Base-by-base conservation (phyloP, 805 yeast species). In the Monosporozyma yasuniensis region DNA sequence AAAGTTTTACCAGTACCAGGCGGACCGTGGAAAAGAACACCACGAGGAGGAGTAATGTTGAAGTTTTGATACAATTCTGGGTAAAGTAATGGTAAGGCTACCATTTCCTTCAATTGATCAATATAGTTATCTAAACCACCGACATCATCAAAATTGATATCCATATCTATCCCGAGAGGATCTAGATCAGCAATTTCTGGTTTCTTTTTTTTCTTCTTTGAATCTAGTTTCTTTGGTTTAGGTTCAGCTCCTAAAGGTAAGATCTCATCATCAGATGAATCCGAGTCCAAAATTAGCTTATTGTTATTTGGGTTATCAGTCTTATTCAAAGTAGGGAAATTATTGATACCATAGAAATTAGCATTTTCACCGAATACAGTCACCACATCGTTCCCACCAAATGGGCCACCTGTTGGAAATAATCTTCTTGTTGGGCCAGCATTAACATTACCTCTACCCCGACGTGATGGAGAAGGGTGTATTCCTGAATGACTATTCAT, bases 1-100 rank as follows among this genome's bases (percentile, higher is more conserved):
- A 93, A 75, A 0, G 99, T 93, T 65, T 93, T 93, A 76, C 99
- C 99, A 0, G 99, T 93, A 55, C 99, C 99, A 2, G 99, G 99
- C 4, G 99, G 99, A 44, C 99, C 99, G 67, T 93, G 99, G 69
- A 93, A 93, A 49, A 93, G 68, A 1, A 93, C 99, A 54, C 99
- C 99, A 56, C 99, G 74, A 18, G 99, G 99, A 1, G 99, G 98
- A 0, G 96, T 87, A 34, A 91, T 88, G 50, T 81, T 83, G 61
- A 93, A 93, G 63, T 82, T 81, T 56, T 88, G 85, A 62, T 91
- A 93, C 9, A 93, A 77, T 64, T 93, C 99, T 1, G 99, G 99
- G 58, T 93, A 93, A 49, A 90, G 69, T 55, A 93, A 71, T 0
- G 99, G 99, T 50, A 93, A 70, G 1, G 96, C 87, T 4, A 93